Evolutionary conservation across 2,329 filamentous ascomycete species (phyloP).

Genomic region (Fusarium humuli): DNA sequence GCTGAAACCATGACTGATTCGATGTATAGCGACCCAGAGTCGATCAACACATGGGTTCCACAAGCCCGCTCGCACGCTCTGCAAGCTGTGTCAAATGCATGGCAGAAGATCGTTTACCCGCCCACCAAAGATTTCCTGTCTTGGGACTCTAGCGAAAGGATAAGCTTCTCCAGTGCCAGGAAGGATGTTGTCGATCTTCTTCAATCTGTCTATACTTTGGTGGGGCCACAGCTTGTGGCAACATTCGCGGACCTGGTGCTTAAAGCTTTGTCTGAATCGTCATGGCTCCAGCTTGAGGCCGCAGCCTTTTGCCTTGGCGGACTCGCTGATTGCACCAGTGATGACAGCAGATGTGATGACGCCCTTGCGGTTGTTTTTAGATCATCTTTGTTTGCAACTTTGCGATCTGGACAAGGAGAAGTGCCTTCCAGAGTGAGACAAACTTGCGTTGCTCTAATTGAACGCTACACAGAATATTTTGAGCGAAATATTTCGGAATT

Average conservation of each 20-base stretch:
- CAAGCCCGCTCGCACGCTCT: conserved; percentile 69
- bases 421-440: conserved; percentile 74
- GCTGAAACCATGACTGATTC: conserved; percentile 75
- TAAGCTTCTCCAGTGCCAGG: conserved; percentile 77
- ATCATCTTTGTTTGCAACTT: conserved; percentile 66
- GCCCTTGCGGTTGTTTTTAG: conserved; percentile 72
- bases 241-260: conserved; percentile 68
- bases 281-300: conserved; percentile 71
- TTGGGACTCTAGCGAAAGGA: conserved; percentile 78
- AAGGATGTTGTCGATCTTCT: conserved; percentile 84
- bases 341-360: conserved; percentile 68
- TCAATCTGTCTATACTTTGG: conserved; percentile 74
- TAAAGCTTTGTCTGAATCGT: conserved; percentile 59
- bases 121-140: conserved; percentile 64
- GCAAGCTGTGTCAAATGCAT: conserved; percentile 73
- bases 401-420: conserved; percentile 60
- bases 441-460: conserved; percentile 76
- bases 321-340: conserved; percentile 73
- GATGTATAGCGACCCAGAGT: conserved; percentile 62
- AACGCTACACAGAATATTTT: conserved; percentile 81
- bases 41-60: conserved; percentile 65
- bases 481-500: conserved; percentile 74
- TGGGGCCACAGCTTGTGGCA: conserved; percentile 66
- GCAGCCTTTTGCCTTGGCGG: conserved; percentile 73
- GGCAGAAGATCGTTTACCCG: conserved; percentile 77